phyloP scores from a whole-genome alignment of 345 rosid genomes.

The Citrus hindsii region DNA sequence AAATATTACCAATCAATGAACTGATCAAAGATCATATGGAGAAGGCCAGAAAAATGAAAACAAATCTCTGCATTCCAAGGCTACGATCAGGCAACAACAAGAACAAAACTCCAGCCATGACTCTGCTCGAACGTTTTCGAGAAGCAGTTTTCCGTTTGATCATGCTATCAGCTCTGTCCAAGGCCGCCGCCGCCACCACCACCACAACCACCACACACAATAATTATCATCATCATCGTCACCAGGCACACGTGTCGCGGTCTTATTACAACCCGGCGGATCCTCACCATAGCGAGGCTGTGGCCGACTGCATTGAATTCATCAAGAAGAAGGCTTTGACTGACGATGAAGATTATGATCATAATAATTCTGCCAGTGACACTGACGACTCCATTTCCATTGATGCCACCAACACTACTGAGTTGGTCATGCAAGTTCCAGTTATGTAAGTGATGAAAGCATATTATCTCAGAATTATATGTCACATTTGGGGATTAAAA shows the following conservation, averaged over 20 bases:
- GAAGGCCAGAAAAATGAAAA: conserved; percentile 16
- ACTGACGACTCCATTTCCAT: no score
- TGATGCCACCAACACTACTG: conserved; percentile 8
- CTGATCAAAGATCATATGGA: not conserved
- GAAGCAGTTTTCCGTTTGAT: conserved; percentile 61
- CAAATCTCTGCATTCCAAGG: conserved; percentile 51
- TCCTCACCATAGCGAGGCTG: conserved; percentile 57
- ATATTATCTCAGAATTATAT: not conserved
- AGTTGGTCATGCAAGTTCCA: not conserved
- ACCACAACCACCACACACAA: no score
- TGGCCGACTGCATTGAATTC: conserved; percentile 82
- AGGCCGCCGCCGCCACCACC: conserved; percentile 4
- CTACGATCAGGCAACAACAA: conserved; percentile 15
- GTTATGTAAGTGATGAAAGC: not conserved
- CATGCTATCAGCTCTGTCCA: conserved; percentile 69
- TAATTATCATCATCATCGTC: no score
- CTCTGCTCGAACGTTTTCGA: conserved; percentile 53
- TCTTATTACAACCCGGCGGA: conserved; percentile 26
- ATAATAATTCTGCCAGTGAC: no score
- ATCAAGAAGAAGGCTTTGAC: conserved; percentile 51
- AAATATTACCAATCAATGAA: not conserved
- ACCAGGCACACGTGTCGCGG: not conserved
- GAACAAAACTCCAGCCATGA: conserved; percentile 31
- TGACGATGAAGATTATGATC: not conserved
- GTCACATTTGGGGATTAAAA: not conserved